A percentile compares a stretch with the other conserved stretches of the same genome.
Evolutionary conservation across 2,329 filamentous ascomycete genomes (phyloP).

Genomic region (Penicillium sp.): DNA sequence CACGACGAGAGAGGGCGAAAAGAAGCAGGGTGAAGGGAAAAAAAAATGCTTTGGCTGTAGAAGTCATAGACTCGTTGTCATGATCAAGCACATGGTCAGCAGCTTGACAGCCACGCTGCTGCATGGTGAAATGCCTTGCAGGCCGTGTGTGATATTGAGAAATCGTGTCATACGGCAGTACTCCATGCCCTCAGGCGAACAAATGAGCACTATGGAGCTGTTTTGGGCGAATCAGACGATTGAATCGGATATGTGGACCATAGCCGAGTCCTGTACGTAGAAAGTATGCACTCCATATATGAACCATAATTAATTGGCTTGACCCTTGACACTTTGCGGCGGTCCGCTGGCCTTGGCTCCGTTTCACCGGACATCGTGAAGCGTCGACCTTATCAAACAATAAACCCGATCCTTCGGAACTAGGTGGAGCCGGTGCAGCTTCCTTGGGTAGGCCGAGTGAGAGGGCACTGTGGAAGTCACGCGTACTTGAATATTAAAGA

Average conservation of each 20-base stretch:
- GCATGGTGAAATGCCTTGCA: conserved; percentile 20
- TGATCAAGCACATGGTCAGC: conserved; percentile 13
- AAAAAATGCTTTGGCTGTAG: neutral
- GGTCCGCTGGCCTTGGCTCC: neutral
- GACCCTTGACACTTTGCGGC: neutral
- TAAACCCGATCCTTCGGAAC: neutral
- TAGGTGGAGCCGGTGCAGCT: conserved; percentile 8
- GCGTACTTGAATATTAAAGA: neutral
- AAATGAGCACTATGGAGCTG: neutral
- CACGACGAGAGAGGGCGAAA: conserved; percentile 1
- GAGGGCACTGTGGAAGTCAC: neutral
- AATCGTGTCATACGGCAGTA: conserved; percentile 24
- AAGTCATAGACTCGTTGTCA: conserved; percentile 4
- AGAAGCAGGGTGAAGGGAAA: neutral
- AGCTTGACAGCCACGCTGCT: conserved; percentile 17
- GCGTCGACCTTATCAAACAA: conserved; percentile 6
- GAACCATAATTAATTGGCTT: conserved; percentile 1
- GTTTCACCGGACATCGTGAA: neutral
- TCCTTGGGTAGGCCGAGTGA: conserved; percentile 8
- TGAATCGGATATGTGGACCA: neutral
- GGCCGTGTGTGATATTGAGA: conserved; percentile 24
- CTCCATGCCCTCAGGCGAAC: conserved; percentile 13
- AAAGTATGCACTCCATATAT: neutral
- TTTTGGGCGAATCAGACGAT: neutral
- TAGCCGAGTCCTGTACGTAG: neutral